Base-by-base conservation (phyloP, 2,329 filamentous ascomycete genomes). In the Aureobasidium sp. region DNA sequence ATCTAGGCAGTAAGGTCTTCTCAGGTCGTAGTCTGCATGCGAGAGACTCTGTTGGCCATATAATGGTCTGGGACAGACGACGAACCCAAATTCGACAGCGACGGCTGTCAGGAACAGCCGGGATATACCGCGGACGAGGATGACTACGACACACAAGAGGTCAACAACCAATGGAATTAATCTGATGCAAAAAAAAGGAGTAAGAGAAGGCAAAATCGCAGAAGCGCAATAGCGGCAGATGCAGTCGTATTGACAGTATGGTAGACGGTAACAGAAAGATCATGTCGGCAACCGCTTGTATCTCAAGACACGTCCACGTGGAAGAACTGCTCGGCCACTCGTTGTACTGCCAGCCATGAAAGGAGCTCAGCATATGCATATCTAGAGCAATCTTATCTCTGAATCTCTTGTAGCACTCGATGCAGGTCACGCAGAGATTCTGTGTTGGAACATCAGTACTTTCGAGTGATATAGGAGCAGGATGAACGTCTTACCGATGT, bases 101-200 rank as follows among this genome's bases (percentile, higher is more conserved):
- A 8, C 46, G 20, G 46, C 46, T 23, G 23, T 50, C 23, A 50
- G 46, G 46, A 50, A 50, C 46, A 50, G 46, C 46, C 46, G 46
- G 46, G 46, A 50, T 29, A 29, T 50, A 50, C 23, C 46, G 23
- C 46, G 46, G 46, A 27, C 46, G 46, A 50, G 46, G 46, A 50
- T 50, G 46, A 50, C 46, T 50, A 50, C 46, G 46, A 50, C 46
- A 50, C 46, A 50, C 46, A 50, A 50, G 46, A 50, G 46, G 46
- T 15, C 44, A 12, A 47, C 44, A 47, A 47, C 44, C 44, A 20
- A 47, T 47, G 44, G 13, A 17, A 47, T 47, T 20, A 47, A 47
- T 47, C 44, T 47, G 44, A 47, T 47, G 44, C 44, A 32, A 47
- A 47, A 47, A 15, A 12, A 47, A 47, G 44, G 44, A 47, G 15